Conservation (phyloP, 2,329 filamentous ascomycete genomes). For the Monilinia laxa region DNA sequence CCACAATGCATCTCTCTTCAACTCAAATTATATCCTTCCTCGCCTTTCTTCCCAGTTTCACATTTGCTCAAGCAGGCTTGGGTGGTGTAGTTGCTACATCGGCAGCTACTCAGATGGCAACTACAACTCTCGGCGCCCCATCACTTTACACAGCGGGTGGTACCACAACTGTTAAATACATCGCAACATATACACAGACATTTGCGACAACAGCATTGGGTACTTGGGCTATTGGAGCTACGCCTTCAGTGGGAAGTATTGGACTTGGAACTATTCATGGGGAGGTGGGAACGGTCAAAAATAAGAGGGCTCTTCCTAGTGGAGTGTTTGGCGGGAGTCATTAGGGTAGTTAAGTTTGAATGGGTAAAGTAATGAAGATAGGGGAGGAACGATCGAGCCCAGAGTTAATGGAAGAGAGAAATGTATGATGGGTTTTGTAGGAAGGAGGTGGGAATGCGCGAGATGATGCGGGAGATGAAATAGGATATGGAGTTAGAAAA, state of each 20-base stretch:
- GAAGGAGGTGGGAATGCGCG: background rate
- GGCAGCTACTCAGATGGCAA: slow-evolving; percentile 17
- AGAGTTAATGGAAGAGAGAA: background rate
- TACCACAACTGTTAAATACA: background rate
- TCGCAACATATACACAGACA: slow-evolving; percentile 33
- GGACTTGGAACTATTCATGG: slow-evolving; percentile 35
- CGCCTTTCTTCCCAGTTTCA: slow-evolving; percentile 4
- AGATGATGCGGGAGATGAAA: background rate
- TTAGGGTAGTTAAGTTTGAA: background rate
- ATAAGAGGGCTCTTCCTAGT: slow-evolving; percentile 19
- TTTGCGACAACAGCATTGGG: slow-evolving; percentile 38
- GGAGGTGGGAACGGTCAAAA: slow-evolving; percentile 25
- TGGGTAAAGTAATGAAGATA: no score
- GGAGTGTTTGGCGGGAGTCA: slow-evolving; percentile 5
- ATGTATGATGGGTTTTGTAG: background rate
- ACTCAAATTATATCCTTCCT: background rate
- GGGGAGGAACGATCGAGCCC: background rate
- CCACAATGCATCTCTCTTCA: background rate
- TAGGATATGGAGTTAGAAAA: background rate
- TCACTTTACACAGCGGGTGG: slow-evolving; percentile 11
- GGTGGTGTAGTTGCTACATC: slow-evolving; percentile 1
- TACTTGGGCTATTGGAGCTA: slow-evolving; percentile 36
- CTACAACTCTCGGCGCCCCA: background rate
- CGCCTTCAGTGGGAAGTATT: slow-evolving; percentile 33
- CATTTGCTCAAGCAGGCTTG: slow-evolving; percentile 18